Evolutionary conservation across 2,329 filamentous ascomycete species (phyloP).

Genomic region (Colletotrichum simmondsii): DNA sequence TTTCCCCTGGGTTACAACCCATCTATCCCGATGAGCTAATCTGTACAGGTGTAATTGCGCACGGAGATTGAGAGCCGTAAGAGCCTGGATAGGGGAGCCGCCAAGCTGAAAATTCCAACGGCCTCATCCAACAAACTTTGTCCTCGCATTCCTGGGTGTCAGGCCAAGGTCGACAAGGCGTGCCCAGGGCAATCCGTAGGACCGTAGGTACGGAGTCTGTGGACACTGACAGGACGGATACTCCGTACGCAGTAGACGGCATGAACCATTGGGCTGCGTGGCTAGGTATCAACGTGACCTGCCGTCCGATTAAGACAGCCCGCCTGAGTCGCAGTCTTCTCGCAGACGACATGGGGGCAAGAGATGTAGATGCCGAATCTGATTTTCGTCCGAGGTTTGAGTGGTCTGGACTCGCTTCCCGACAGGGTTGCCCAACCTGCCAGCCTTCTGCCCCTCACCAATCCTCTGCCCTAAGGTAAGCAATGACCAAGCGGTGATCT

Average conservation of each 20-base stretch:
- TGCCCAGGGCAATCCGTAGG: neutral
- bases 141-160: constrained; percentile 26
- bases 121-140: constrained; percentile 26
- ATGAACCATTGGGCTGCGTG: neutral
- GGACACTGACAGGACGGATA: too few relatives aligned
- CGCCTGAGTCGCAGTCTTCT: constrained; percentile 11
- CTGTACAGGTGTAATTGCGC: constrained; percentile 7
- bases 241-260: neutral
- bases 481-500: constrained; percentile 17
- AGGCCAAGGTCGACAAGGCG: constrained; percentile 12
- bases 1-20: neutral
- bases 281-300: neutral
- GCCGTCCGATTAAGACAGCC: neutral
- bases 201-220: neutral
- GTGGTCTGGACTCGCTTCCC: constrained; percentile 20
- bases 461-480: constrained; percentile 1
- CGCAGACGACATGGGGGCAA: constrained; percentile 17
- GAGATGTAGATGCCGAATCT: constrained; percentile 10
- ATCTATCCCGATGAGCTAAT: neutral
- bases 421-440: constrained; percentile 15
- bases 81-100: neutral
- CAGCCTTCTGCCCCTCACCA: neutral
- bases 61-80: constrained; percentile 12
- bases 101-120: constrained; percentile 22
- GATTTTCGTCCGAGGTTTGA: constrained; percentile 21